Percentiles rank a stretch among this genome's conserved stretches.
Evolutionary conservation across 176 grass and related monocot species (phyloP).

Genomic region (Saccharum spontaneum): DNA sequence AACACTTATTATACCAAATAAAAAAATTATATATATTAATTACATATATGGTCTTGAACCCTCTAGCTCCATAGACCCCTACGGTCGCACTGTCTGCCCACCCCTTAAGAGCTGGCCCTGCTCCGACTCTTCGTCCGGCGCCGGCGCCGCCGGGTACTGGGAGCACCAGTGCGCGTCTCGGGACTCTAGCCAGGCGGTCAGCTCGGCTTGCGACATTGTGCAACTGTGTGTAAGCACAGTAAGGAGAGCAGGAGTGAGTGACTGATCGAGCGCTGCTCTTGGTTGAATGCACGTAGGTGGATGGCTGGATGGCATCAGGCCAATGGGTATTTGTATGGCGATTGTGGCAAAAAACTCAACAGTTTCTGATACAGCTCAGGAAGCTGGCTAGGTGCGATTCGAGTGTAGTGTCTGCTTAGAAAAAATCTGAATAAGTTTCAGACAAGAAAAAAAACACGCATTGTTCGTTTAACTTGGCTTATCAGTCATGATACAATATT

Average conservation of each 20-base stretch:
- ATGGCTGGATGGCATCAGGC: neutral
- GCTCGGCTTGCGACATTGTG: constrained; percentile 41
- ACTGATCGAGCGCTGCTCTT: neutral
- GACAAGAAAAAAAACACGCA: neutral
- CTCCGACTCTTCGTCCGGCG: constrained; percentile 62
- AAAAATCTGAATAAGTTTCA: neutral
- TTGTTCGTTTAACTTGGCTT: too few species aligned
- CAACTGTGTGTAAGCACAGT: neutral
- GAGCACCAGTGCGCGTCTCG: constrained; percentile 36
- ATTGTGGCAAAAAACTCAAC: neutral
- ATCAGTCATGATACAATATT: too few species aligned
- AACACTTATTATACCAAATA: too few species aligned
- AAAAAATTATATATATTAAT: too few species aligned
- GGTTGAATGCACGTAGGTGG: neutral
- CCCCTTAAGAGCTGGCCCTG: too few species aligned
- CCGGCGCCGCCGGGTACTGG: constrained; percentile 39
- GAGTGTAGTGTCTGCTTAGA: neutral
- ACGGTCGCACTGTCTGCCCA: too few species aligned
- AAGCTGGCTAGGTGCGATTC: neutral
- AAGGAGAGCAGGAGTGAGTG: neutral
- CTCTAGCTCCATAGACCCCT: too few species aligned
- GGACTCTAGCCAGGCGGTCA: constrained; percentile 14
- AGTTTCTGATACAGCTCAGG: constrained; percentile 38
- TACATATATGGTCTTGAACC: too few species aligned
- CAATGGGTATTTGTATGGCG: constrained; percentile 21